Conservation (phyloP, 495 filamentous ascomycete species). For the Tuber borchii region DNA sequence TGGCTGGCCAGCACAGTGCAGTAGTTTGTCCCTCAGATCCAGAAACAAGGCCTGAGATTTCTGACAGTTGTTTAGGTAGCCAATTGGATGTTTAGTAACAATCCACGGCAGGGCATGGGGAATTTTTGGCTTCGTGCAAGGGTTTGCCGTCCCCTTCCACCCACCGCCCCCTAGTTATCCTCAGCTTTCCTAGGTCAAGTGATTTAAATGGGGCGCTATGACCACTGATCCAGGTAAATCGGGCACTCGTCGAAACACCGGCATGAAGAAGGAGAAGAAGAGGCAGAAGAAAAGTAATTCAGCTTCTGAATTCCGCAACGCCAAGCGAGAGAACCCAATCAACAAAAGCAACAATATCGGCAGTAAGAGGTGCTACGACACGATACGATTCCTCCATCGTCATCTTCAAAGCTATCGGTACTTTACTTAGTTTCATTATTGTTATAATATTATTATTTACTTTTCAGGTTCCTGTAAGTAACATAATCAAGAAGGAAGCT, state of each 20-base stretch:
- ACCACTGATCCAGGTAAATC: background rate
- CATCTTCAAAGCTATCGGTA: background rate
- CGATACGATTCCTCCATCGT: background rate
- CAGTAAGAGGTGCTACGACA: background rate
- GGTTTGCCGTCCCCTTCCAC: background rate
- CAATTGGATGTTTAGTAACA: background rate
- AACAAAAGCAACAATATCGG: conserved; percentile 3
- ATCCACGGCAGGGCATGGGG: background rate
- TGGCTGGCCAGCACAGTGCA: background rate
- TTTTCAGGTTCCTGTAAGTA: background rate
- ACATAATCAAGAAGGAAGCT: background rate
- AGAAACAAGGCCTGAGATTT: background rate
- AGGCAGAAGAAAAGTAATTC: background rate
- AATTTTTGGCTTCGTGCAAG: background rate
- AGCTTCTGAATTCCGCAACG: background rate
- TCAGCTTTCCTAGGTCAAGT: background rate
- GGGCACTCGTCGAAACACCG: conserved; percentile 3
- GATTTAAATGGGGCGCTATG: background rate
- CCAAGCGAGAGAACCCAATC: background rate
- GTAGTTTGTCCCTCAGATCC: background rate
- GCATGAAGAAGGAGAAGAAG: background rate
- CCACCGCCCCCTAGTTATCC: background rate
- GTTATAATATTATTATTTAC: background rate
- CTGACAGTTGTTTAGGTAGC: background rate
- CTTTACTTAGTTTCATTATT: background rate